A percentile compares a stretch with the other conserved stretches of the same genome.
Evolutionary conservation across 257 asterid species (phyloP).

Genomic region (Misopates orontium): DNA sequence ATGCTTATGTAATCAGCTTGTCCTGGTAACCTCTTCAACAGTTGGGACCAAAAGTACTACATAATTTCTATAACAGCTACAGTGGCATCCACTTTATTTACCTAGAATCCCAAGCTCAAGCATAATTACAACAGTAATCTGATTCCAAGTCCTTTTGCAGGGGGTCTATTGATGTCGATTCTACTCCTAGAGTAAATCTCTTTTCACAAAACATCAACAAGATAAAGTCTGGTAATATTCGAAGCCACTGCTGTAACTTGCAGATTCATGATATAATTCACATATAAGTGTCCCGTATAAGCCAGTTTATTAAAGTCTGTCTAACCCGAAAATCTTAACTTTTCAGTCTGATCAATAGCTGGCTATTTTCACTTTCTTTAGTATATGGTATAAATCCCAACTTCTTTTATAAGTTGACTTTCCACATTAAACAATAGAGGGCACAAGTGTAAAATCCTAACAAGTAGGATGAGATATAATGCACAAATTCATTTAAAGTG

Average conservation of each 20-base stretch:
- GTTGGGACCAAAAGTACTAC: not conserved
- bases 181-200: not conserved
- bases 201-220: no score
- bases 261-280: not conserved
- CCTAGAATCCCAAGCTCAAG: not conserved
- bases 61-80: not conserved
- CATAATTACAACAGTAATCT: not conserved
- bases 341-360: slow-evolving; percentile 13
- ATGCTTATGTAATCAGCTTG: not conserved
- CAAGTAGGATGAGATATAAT: slow-evolving; percentile 2
- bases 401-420: not conserved
- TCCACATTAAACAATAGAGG: slow-evolving; percentile 7
- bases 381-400: not conserved
- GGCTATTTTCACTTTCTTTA: slow-evolving; percentile 9
- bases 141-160: not conserved
- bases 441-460: slow-evolving; percentile 1
- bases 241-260: no score
- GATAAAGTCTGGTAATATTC: no score
- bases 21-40: not conserved
- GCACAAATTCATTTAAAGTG: not conserved
- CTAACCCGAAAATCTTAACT: not conserved
- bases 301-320: no score
- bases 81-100: not conserved
- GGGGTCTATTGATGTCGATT: slow-evolving; percentile 1
- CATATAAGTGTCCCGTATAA: no score